Percentiles rank a stretch among this genome's conserved stretches.
phyloP scores from a whole-genome alignment of 2,329 filamentous ascomycete genomes.

The Cryphonectria japonica region DNA sequence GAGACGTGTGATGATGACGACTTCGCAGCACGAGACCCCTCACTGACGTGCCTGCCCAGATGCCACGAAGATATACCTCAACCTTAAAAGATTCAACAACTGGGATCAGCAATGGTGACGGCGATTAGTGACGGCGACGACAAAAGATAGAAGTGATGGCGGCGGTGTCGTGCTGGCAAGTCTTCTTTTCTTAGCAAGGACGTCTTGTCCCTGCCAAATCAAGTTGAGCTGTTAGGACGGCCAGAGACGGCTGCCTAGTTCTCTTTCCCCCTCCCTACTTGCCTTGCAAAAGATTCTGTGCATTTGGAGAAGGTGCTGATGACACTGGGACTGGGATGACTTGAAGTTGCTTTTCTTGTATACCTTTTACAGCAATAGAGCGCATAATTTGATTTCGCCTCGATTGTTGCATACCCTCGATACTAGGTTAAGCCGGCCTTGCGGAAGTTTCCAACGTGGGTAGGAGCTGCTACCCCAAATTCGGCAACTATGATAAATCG shows the following conservation, averaged over 20 bases:
- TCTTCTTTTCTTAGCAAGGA: background rate
- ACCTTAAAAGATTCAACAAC: constrained; percentile 24
- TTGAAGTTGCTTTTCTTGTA: constrained; percentile 12
- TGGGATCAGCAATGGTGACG: constrained; percentile 23
- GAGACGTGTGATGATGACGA: background rate
- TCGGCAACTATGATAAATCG: background rate
- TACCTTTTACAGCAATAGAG: constrained; percentile 1
- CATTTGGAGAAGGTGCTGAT: background rate
- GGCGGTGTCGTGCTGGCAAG: background rate
- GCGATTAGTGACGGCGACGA: background rate
- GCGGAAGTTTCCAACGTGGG: background rate
- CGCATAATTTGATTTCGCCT: background rate
- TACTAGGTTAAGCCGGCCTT: background rate
- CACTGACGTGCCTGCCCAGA: constrained; percentile 8
- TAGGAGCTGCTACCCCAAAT: background rate
- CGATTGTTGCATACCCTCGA: background rate
- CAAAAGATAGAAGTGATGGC: background rate
- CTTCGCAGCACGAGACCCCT: background rate
- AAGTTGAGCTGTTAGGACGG: background rate
- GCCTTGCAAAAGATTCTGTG: background rate
- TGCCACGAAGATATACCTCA: constrained; percentile 14
- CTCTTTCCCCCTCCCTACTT: background rate
- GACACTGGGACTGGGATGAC: background rate
- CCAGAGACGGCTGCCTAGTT: background rate
- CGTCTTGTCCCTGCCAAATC: background rate